Conservation (phyloP, 2,329 filamentous ascomycete species). For the Aspergillus sp. region DNA sequence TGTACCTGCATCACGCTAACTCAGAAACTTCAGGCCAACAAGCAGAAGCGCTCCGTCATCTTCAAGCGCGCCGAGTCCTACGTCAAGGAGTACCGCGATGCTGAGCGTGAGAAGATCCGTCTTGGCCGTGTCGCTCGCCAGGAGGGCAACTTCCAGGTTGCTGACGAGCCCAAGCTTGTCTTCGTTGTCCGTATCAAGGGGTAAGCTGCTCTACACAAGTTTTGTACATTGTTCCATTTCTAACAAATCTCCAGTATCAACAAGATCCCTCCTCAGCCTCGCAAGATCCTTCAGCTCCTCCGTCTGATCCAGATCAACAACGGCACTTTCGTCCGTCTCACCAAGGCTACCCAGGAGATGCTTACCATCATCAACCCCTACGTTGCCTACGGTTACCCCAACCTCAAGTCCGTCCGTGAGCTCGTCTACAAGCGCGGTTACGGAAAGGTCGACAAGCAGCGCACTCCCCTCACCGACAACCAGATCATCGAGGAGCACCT, state of each 20-base stretch:
- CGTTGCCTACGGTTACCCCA: constrained; percentile 99
- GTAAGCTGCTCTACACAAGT: constrained; percentile 47
- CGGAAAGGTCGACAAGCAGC: constrained; percentile 98
- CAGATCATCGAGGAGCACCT: constrained; percentile 94
- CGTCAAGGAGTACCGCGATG: constrained; percentile 98
- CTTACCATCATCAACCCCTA: constrained; percentile 98
- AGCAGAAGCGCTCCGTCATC: constrained; percentile 97
- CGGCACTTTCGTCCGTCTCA: constrained; percentile 95
- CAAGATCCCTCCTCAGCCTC: constrained; percentile 99
- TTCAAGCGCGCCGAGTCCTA: constrained; percentile 99
- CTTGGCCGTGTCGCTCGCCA: constrained; percentile 86
- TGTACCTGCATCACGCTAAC: constrained; percentile 27
- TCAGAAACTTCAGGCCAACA: constrained; percentile 70
- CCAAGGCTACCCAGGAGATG: constrained; percentile 98
- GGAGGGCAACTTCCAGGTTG: constrained; percentile 90
- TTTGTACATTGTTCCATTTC: neutral
- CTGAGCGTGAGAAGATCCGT: constrained; percentile 97
- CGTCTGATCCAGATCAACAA: constrained; percentile 99
- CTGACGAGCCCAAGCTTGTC: constrained; percentile 92
- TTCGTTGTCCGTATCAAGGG: constrained; percentile 99
- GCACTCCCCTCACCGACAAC: constrained; percentile 95
- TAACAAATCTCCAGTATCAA: constrained; percentile 75
- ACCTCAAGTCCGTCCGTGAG: constrained; percentile 98
- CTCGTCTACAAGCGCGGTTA: constrained; percentile 99
- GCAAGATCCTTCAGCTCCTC: constrained; percentile 99